Percentiles rank a stretch among this genome's conserved stretches.
Conservation (phyloP, 805 yeast genomes). For the Lachancea thermotolerans region DNA sequence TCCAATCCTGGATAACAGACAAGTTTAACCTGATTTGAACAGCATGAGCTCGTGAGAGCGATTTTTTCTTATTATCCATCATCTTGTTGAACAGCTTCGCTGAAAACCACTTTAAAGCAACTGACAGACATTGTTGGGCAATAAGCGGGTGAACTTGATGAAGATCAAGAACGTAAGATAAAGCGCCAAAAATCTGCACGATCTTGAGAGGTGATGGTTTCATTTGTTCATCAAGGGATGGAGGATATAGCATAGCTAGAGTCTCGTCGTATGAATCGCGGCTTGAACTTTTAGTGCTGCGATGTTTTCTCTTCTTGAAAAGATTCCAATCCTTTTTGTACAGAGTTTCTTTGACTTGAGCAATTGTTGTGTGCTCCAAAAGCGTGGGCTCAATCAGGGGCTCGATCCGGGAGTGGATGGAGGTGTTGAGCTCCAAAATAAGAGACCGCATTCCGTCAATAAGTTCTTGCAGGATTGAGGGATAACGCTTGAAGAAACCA, state of each 20-base stretch:
- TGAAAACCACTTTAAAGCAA: slow-evolving; percentile 73
- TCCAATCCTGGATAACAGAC: slow-evolving; percentile 90
- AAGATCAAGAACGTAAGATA: slow-evolving; percentile 74
- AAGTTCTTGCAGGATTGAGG: slow-evolving; percentile 54
- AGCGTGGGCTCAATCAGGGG: slow-evolving; percentile 57
- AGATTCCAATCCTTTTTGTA: slow-evolving; percentile 71
- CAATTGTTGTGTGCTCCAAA: slow-evolving; percentile 72
- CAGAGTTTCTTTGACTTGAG: slow-evolving; percentile 68
- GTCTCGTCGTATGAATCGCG: slow-evolving; percentile 59
- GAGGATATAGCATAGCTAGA: slow-evolving; percentile 73
- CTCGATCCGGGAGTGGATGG: slow-evolving; percentile 55
- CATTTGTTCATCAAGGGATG: slow-evolving; percentile 69
- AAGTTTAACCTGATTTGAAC: slow-evolving; percentile 83
- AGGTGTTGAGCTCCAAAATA: slow-evolving; percentile 57
- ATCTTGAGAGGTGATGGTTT: slow-evolving; percentile 84
- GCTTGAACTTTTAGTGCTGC: slow-evolving; percentile 1
- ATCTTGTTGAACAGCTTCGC: slow-evolving; percentile 67
- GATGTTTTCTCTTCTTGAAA: slow-evolving; percentile 39
- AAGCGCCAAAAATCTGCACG: slow-evolving; percentile 81
- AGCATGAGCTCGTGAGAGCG: slow-evolving; percentile 74
- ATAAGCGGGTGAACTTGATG: slow-evolving; percentile 74
- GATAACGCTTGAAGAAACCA: slow-evolving; percentile 46
- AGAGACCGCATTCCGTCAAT: slow-evolving; percentile 50
- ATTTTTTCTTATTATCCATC: slow-evolving; percentile 52
- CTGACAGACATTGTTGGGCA: slow-evolving; percentile 71